Evolutionary conservation across 1,284 basidiomycete genomes (phyloP).

Genomic region (Pseudozyma flocculosa): DNA sequence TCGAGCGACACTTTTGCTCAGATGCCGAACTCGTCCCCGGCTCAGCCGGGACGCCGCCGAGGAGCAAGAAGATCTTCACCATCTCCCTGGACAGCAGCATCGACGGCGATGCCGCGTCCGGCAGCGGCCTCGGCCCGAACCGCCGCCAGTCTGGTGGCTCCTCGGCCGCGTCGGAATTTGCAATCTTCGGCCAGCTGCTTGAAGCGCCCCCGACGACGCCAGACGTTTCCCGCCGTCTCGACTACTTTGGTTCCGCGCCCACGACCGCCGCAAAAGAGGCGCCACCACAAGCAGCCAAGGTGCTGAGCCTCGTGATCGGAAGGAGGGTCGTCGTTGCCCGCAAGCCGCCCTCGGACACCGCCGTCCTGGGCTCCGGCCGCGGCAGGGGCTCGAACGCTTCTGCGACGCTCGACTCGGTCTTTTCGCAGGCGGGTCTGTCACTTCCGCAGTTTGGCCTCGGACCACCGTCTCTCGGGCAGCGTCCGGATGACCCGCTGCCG

Average conservation of each 20-base stretch:
- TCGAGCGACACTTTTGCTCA: slow-evolving; percentile 44
- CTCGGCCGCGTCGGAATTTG: neutral
- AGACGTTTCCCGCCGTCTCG: no score
- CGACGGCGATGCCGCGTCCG: slow-evolving; percentile 1
- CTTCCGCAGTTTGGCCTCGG: slow-evolving; percentile 18
- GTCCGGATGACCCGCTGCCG: slow-evolving; percentile 48
- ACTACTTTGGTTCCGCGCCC: no score
- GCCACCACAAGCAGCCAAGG: no score
- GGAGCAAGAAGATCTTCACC: slow-evolving; percentile 9
- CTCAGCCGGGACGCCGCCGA: slow-evolving; percentile 8
- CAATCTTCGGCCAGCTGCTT: neutral
- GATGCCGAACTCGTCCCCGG: slow-evolving; percentile 26
- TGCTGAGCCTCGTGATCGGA: slow-evolving; percentile 6
- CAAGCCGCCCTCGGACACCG: neutral
- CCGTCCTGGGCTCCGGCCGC: neutral
- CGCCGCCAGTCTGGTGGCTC: no score
- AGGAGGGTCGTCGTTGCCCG: slow-evolving; percentile 11
- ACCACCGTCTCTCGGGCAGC: slow-evolving; percentile 3
- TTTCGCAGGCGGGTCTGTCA: slow-evolving; percentile 27
- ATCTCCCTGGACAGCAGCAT: slow-evolving; percentile 9
- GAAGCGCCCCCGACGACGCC: no score
- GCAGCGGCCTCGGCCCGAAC: neutral
- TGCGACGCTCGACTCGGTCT: slow-evolving; percentile 21
- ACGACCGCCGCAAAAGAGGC: no score
- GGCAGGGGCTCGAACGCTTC: slow-evolving; percentile 14